Evolutionary conservation across 441 rosid genomes (phyloP).

Genomic region (Gossypium schwendimanii): DNA sequence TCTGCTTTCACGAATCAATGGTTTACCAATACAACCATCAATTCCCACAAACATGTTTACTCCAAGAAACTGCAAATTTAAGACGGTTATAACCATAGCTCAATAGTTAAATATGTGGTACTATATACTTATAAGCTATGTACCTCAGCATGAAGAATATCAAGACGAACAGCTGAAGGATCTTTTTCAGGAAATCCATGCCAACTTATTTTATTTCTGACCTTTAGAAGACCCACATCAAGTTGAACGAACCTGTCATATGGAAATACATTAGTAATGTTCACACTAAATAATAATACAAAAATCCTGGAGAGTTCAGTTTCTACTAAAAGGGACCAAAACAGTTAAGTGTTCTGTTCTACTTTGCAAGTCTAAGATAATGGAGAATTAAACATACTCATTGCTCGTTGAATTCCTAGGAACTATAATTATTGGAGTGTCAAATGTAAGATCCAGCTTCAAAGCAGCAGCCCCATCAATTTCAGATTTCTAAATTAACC

Average conservation of each 20-base stretch:
- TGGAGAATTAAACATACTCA: slow-evolving; percentile 54
- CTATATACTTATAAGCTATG: slow-evolving; percentile 22
- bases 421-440: slow-evolving; percentile 84
- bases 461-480: slow-evolving; percentile 94
- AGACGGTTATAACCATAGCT: slow-evolving; percentile 13
- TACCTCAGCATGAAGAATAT: slow-evolving; percentile 95
- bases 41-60: slow-evolving; percentile 95
- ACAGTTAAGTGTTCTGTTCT: neutral
- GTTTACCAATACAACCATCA: slow-evolving; percentile 72
- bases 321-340: slow-evolving; percentile 1
- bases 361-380: slow-evolving; percentile 5
- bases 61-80: slow-evolving; percentile 71
- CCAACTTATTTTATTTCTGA: slow-evolving; percentile 90
- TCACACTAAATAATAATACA: slow-evolving; percentile 1
- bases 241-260: slow-evolving; percentile 82
- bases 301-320: neutral
- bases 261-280: slow-evolving; percentile 14
- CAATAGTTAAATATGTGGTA: slow-evolving; percentile 3
- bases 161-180: slow-evolving; percentile 89
- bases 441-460: slow-evolving; percentile 90
- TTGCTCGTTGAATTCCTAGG: slow-evolving; percentile 82
- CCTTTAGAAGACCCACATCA: slow-evolving; percentile 82
- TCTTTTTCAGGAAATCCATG: slow-evolving; percentile 83
- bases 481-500: slow-evolving; percentile 93
- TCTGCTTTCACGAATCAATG: slow-evolving; percentile 82